Percentiles rank a stretch among this genome's conserved stretches.
Conservation (phyloP, 2,329 filamentous ascomycete species). For the Lachnellula willkommii region DNA sequence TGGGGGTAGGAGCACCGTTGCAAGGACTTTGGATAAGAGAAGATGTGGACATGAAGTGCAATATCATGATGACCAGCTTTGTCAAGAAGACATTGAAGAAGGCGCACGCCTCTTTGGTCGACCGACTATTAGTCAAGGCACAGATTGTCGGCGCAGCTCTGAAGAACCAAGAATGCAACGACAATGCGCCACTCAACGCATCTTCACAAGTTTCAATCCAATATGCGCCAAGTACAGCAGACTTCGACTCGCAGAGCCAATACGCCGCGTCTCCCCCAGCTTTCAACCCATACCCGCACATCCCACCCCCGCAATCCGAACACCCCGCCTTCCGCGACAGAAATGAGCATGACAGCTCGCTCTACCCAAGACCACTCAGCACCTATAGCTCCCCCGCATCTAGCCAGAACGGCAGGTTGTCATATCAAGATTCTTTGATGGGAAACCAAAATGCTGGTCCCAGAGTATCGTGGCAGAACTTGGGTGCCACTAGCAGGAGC, state of each 20-base stretch:
- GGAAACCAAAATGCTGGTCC: conserved; percentile 3
- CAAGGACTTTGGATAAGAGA: conserved; percentile 76
- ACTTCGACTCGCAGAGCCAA: neutral
- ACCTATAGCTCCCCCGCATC: conserved; percentile 3
- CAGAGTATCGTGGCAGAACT: conserved; percentile 11
- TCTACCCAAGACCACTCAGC: conserved; percentile 12
- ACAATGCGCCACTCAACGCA: neutral
- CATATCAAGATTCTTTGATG: neutral
- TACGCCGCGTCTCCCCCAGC: neutral
- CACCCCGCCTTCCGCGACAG: neutral
- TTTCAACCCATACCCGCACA: neutral
- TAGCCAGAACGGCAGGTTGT: neutral
- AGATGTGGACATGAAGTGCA: conserved; percentile 79
- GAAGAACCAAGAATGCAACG: conserved; percentile 14
- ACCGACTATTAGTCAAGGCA: conserved; percentile 52
- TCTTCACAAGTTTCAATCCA: neutral
- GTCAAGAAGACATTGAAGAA: conserved; percentile 79
- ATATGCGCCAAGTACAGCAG: neutral
- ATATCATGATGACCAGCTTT: conserved; percentile 67
- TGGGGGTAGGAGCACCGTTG: conserved; percentile 59
- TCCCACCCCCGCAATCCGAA: neutral
- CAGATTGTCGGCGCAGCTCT: conserved; percentile 28
- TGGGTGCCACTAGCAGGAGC: neutral
- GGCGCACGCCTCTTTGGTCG: conserved; percentile 65
- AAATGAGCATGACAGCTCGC: neutral